A percentile compares a stretch with the other conserved stretches of the same genome.
phyloP scores from a whole-genome alignment of 2,329 filamentous ascomycete species.

The Hortaea werneckii region DNA sequence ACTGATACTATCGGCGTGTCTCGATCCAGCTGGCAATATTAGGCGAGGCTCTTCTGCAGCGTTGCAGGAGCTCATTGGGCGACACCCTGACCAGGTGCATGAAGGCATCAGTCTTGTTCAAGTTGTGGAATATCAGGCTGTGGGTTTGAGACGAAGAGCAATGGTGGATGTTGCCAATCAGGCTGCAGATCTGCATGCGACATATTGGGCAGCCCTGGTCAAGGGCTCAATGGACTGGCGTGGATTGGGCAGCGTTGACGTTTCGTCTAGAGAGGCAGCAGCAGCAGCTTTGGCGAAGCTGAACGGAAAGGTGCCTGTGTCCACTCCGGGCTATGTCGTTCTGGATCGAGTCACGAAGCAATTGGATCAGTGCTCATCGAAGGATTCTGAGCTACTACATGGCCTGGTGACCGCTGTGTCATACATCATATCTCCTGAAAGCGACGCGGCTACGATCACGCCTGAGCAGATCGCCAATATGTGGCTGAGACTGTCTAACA shows the following conservation, averaged over 20 bases:
- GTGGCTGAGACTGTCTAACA: constrained; percentile 1
- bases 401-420: constrained; percentile 56
- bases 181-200: constrained; percentile 52
- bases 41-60: constrained; percentile 85
- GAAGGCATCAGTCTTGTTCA: constrained; percentile 82
- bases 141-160: constrained; percentile 76
- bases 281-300: constrained; percentile 59
- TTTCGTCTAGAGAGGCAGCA: constrained; percentile 60
- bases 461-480: constrained; percentile 3
- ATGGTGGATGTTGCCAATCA: constrained; percentile 65
- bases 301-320: constrained; percentile 23
- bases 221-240: constrained; percentile 72
- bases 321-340: background rate
- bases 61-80: constrained; percentile 83
- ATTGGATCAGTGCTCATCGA: constrained; percentile 39
- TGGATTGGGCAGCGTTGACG: constrained; percentile 73
- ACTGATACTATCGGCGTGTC: constrained; percentile 67
- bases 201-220: constrained; percentile 60
- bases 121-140: constrained; percentile 82
- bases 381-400: constrained; percentile 61
- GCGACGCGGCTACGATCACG: background rate
- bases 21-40: constrained; percentile 90
- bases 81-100: constrained; percentile 75
- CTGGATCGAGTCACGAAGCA: constrained; percentile 33
- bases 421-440: constrained; percentile 28